Percentiles rank a stretch among this genome's conserved stretches.
These are phyloP conservation scores for Rhododendron kiyosumense DNA, from an alignment of 148 eudicot genomes.

Conservation along the genomic window DNA sequence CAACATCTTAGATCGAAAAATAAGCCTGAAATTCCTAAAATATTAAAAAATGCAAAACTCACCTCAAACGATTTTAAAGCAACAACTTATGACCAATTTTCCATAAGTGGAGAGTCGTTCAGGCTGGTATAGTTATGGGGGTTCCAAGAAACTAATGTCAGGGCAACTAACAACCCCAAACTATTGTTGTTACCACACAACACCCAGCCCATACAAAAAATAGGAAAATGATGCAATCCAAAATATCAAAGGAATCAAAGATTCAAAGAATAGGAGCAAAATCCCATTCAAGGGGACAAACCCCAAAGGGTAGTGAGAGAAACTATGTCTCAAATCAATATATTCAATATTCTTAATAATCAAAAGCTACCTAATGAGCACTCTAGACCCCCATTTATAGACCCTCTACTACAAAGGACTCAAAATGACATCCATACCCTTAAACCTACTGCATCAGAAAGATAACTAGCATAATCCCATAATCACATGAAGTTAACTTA, in stretches of 20 bases:
- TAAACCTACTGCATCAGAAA: background rate
- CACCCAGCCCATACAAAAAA: background rate
- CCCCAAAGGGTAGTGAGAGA: no score
- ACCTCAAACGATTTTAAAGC: background rate
- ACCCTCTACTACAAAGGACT: no score
- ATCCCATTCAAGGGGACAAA: no score
- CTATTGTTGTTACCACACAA: background rate
- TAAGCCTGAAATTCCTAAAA: background rate
- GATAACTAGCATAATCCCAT: background rate
- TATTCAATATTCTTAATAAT: no score
- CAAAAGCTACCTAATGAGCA: no score
- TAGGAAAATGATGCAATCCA: no score
- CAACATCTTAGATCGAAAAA: background rate
- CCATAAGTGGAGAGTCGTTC: background rate
- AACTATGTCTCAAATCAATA: no score
- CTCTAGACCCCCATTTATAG: no score
- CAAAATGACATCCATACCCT: no score
- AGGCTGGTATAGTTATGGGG: background rate
- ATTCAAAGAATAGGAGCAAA: no score
- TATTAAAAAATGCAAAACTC: background rate
- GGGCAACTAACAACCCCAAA: background rate
- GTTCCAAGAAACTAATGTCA: background rate
- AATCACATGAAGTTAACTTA: conserved; percentile 35
- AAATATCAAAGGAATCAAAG: no score
- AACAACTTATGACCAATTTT: background rate